Percentiles rank a stretch among this genome's conserved stretches.
Conservation (phyloP, 2,329 filamentous ascomycete species). For the Colletotrichum scovillei region DNA sequence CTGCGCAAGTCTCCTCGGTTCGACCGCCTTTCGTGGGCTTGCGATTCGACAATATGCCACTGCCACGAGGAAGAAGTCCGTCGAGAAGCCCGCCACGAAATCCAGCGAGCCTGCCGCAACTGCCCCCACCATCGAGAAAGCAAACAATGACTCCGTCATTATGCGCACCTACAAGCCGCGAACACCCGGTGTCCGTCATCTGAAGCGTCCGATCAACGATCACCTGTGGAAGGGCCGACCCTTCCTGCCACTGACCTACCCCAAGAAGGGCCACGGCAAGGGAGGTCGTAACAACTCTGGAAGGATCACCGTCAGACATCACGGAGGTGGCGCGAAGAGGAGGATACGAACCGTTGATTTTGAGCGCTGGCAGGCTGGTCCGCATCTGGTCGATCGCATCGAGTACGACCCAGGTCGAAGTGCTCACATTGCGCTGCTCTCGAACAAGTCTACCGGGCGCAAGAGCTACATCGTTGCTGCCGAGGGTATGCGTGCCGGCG, state of each 20-base stretch:
- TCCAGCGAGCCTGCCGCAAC: slow-evolving; percentile 35
- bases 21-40: slow-evolving; percentile 14
- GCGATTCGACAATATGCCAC: slow-evolving; percentile 26
- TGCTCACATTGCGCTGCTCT: slow-evolving; percentile 91
- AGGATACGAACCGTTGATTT: slow-evolving; percentile 95
- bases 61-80: slow-evolving; percentile 16
- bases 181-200: slow-evolving; percentile 91
- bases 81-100: slow-evolving; percentile 17
- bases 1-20: slow-evolving; percentile 10
- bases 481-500: slow-evolving; percentile 91
- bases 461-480: slow-evolving; percentile 96
- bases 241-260: slow-evolving; percentile 83
- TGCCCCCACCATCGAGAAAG: slow-evolving; percentile 41
- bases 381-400: slow-evolving; percentile 91
- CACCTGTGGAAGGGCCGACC: slow-evolving; percentile 96
- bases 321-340: slow-evolving; percentile 90
- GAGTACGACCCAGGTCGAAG: slow-evolving; percentile 96
- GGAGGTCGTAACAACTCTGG: slow-evolving; percentile 93
- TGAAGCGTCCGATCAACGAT: slow-evolving; percentile 93
- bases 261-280: slow-evolving; percentile 92
- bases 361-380: slow-evolving; percentile 79
- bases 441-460: slow-evolving; percentile 76
- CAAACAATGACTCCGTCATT: slow-evolving; percentile 50
- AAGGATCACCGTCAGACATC: slow-evolving; percentile 87
- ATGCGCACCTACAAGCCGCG: slow-evolving; percentile 92